Evolutionary conservation across 768 basidiomycete species (phyloP), one percentile per base, ranked within the genome.

Genomic region (Panellus pusillus): DNA sequence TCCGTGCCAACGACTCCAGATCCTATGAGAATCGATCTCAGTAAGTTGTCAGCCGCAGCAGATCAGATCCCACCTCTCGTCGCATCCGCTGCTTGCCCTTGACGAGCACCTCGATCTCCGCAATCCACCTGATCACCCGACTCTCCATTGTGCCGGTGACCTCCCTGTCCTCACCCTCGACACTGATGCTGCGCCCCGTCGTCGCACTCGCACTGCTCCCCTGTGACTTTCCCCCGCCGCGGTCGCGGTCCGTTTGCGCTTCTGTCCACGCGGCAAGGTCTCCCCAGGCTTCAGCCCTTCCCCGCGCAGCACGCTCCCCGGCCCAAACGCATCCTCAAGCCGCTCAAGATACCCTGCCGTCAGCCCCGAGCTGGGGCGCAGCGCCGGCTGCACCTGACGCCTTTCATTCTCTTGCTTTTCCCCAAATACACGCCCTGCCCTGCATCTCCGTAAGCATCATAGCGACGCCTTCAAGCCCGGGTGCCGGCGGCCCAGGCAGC

Each of bases 231-330:
- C 43, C 20, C 17, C 9, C 44, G 8, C 31, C 3, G 52, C n/a
- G 8, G 15, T 8, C 3, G 52, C n/a, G 14, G 6, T 8, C n/a
- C 17, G 15, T 12, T 18, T 18, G 11, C 32, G 32, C 14, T 35
- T 49, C 20, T 18, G 17, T 9, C 39, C 39, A 15, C 39, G n/a
- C 9, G 19, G 17, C 24, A 24, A 24, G 17, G 37, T 20, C 47
- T 15, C 28, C 19, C 13, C 28, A 15, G 17, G 50, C 38, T 52
- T 60, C 27, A 35, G 3, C 9, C 57, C 58, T 44, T 60, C 51
- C 32, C 58, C 58, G 15, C 58, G 54, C 47, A 46, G 17, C 17
- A 32, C 47, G 36, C 50, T 52, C 37, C 58, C 58, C 17, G 58
- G 24, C 12, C 58, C 58, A 20, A 60, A 60, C 37, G 39, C 19